phyloP scores from a whole-genome alignment of 306 rosid genomes.

The Citrullus mucosospermus region DNA sequence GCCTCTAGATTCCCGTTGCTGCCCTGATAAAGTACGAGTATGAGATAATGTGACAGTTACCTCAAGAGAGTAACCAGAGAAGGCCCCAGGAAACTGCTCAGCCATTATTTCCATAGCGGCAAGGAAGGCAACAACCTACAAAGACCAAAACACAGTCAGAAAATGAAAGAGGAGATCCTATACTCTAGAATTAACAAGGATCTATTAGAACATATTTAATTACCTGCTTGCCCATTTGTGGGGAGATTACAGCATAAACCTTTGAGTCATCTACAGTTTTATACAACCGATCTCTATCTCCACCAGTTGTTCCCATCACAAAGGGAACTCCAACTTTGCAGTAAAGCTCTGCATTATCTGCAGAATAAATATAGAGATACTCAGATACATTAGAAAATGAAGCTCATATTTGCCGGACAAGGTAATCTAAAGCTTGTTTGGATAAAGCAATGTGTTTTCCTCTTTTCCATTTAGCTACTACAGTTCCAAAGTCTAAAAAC shows the following conservation, averaged over 20 bases:
- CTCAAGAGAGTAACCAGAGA: conserved; percentile 83
- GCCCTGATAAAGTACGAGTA: not conserved
- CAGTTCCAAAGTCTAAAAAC: not conserved
- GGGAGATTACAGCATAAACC: conserved; percentile 78
- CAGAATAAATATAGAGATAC: not conserved
- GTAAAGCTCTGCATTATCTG: conserved; percentile 78
- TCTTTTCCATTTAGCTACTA: not conserved
- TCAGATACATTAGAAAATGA: not conserved
- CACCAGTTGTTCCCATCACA: conserved; percentile 97
- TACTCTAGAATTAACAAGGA: not conserved
- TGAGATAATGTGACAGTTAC: conserved; percentile 18
- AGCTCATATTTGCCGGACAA: not conserved
- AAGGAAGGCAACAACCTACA: conserved; percentile 86
- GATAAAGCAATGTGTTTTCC: not conserved
- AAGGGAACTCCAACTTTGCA: conserved; percentile 78
- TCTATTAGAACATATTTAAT: not conserved
- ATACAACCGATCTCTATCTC: conserved; percentile 54
- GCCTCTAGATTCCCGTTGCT: not conserved
- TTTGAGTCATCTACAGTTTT: conserved; percentile 65
- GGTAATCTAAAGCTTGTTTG: not conserved
- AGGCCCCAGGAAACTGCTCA: conserved; percentile 91
- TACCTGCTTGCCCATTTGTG: conserved; percentile 97
- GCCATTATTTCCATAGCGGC: conserved; percentile 98
- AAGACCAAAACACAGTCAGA: conserved; percentile 12
- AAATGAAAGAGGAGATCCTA: conserved; percentile 14